A percentile compares a stretch with the other conserved stretches of the same genome.
Evolutionary conservation across 495 filamentous ascomycete genomes (phyloP).

Genomic region (Lasiosphaeriaceae sp.): DNA sequence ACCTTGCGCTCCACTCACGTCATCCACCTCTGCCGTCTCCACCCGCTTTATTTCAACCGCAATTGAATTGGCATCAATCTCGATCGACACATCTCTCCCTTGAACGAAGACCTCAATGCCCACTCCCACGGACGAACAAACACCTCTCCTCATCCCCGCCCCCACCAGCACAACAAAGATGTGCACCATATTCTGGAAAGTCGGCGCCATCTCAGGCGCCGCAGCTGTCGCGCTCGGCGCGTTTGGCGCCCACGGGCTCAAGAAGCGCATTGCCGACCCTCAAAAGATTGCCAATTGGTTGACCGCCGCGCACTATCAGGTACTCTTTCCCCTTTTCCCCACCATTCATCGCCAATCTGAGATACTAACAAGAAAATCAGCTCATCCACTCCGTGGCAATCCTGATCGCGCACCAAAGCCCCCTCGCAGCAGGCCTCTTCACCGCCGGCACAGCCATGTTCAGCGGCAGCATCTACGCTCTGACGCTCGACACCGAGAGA

Average conservation of each 20-base stretch:
- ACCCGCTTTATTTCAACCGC: too few relatives aligned
- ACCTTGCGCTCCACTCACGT: too few relatives aligned
- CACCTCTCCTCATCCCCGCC: too few relatives aligned
- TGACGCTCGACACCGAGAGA: slow-evolving; percentile 52
- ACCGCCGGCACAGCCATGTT: slow-evolving; percentile 54
- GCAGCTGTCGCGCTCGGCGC: slow-evolving; percentile 56
- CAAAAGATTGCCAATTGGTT: slow-evolving; percentile 47
- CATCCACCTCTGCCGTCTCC: too few relatives aligned
- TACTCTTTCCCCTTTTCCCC: slow-evolving; percentile 12
- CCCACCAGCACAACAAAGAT: slow-evolving; percentile 3
- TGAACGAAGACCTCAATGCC: too few relatives aligned
- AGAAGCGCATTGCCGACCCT: slow-evolving; percentile 53
- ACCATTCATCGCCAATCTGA: neutral
- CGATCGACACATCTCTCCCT: too few relatives aligned
- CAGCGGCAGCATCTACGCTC: slow-evolving; percentile 56
- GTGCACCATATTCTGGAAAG: slow-evolving; percentile 48
- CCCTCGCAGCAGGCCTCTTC: slow-evolving; percentile 35
- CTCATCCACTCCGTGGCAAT: slow-evolving; percentile 56
- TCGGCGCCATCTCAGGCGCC: slow-evolving; percentile 58
- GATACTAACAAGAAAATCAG: slow-evolving; percentile 24
- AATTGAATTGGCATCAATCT: too few relatives aligned
- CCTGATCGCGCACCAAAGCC: slow-evolving; percentile 42
- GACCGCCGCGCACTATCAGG: slow-evolving; percentile 62
- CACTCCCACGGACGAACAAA: too few relatives aligned
- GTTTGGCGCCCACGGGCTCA: slow-evolving; percentile 62